Evolutionary conservation across 1,284 basidiomycete genomes (phyloP), one percentile per base, ranked within the genome.

Genomic region (Mycena citricolor): DNA sequence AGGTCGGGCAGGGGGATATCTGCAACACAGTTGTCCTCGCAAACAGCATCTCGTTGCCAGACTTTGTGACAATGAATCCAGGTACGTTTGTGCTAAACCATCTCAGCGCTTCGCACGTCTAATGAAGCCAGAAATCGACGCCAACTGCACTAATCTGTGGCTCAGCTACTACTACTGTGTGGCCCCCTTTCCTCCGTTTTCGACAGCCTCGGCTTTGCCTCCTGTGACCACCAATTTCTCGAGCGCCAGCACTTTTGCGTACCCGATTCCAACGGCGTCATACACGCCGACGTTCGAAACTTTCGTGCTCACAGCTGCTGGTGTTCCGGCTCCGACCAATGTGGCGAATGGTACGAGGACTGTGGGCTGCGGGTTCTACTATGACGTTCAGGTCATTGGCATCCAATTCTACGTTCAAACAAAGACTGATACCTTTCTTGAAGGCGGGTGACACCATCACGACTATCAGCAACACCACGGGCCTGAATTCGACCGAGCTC

Each of bases 271-370:
- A 25, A 46, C 54, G 24, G 49, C 49, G 8, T 47, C 42, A 25
- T 47, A 50, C 41, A 54, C 56, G 14, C 33, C 44, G 11, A 53
- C 46, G 6, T 7, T 29, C 8, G 40, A 33, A 17, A 41, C 32
- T 20, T 36, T 49, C 26, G 47, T 32, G 13, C 19, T 55, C 26
- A 56, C 52, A 8, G 19, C 51, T 32, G 53, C 54, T 28, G 56
- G 56, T 22, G 47, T 58, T 16, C 38, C 56, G 8, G 56, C 53
- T 29, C 56, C 56, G 2, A 58, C 56, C 7, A 58, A 58, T 31
- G 44, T 55, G 19, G 56, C 56, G n/a, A 36, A 35, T n/a, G 54
- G 56, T 10, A 58, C 56, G 22, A 37, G 54, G 31, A 36, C 47
- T 4, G 53, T 47, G 16, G 54, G 49, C 10, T 58, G 54, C 40